These are phyloP conservation scores for Quercus tomentella DNA, from an alignment of 331 rosid genomes.

Conservation along the genomic window DNA sequence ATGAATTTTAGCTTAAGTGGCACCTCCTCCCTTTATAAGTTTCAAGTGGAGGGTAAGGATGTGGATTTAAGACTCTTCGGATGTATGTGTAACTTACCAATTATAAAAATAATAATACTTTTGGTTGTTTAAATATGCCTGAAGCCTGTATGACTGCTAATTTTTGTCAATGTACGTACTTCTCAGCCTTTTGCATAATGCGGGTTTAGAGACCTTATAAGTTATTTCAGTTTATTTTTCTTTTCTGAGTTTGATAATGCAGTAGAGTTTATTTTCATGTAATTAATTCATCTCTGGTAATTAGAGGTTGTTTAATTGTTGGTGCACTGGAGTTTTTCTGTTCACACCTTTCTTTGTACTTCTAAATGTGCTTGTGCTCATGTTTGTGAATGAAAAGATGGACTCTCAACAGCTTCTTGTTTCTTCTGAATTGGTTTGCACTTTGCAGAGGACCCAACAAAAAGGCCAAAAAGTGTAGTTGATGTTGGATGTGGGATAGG, in stretches of 20 bases:
- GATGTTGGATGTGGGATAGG: constrained; percentile 99
- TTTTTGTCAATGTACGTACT: too few species aligned
- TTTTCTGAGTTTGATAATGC: neutral
- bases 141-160: too few species aligned
- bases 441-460: constrained; percentile 15
- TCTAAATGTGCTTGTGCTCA: neutral
- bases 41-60: too few species aligned
- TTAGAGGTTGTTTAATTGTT: neutral
- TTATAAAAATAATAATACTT: too few species aligned
- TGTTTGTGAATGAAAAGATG: neutral
- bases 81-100: too few species aligned
- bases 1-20: too few species aligned
- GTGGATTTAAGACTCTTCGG: too few species aligned
- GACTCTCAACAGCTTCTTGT: neutral
- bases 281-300: neutral
- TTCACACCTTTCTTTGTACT: neutral
- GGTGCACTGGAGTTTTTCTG: too few species aligned
- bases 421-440: neutral
- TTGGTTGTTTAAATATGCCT: too few species aligned
- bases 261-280: neutral
- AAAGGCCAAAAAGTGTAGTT: constrained; percentile 34
- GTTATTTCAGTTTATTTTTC: too few species aligned
- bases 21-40: too few species aligned
- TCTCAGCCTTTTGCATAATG: neutral
- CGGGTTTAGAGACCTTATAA: neutral